Evolutionary conservation across 2,329 filamentous ascomycete species (phyloP).

Genomic region (Didymosphaeria variabile): DNA sequence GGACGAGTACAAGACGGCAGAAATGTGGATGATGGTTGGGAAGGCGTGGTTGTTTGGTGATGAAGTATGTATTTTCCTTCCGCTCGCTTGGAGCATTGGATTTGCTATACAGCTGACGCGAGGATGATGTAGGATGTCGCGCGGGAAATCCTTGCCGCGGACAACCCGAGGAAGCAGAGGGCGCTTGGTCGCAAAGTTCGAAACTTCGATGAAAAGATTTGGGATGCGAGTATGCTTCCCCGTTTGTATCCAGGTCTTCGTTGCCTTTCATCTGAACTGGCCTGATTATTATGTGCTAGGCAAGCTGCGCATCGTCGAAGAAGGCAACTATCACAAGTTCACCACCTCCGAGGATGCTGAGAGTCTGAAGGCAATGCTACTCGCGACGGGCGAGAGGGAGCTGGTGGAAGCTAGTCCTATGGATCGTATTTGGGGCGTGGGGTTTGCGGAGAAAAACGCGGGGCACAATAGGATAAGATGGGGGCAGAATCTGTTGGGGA

Average conservation of each 20-base stretch:
- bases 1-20: constrained; percentile 51
- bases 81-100: too few species aligned
- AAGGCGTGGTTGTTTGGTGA: constrained; percentile 56
- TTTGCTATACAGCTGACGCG: not conserved
- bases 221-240: constrained; percentile 54
- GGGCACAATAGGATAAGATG: constrained; percentile 59
- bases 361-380: constrained; percentile 58
- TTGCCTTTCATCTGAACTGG: too few species aligned
- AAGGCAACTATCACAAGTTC: constrained; percentile 69
- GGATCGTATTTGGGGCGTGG: constrained; percentile 73
- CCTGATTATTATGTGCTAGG: constrained; percentile 37
- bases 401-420: constrained; percentile 63
- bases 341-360: constrained; percentile 53
- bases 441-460: constrained; percentile 64
- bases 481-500: constrained; percentile 72
- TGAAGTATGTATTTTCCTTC: constrained; percentile 25
- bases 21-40: constrained; percentile 61
- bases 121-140: constrained; percentile 49
- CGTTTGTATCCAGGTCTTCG: not conserved
- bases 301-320: constrained; percentile 64
- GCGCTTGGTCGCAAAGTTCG: constrained; percentile 64
- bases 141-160: constrained; percentile 59
- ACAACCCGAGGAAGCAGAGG: constrained; percentile 60
- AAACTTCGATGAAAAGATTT: constrained; percentile 61
- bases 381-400: constrained; percentile 67